Conservation (phyloP, 179 eudicot species). For the Corrigiola litoralis region DNA sequence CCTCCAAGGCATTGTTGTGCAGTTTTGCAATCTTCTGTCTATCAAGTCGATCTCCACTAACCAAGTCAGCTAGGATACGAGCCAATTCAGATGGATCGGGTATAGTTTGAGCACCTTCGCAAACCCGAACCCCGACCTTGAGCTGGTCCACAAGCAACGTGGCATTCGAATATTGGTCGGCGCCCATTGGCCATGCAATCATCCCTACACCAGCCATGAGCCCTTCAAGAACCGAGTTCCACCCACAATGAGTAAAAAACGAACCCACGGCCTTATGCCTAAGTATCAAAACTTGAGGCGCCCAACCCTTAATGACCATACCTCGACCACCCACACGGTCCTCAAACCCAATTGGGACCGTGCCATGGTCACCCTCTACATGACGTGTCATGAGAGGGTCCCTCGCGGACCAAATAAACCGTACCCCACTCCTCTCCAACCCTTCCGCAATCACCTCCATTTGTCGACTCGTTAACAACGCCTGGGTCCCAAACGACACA, state of each 20-base stretch:
- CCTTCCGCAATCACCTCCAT: constrained; percentile 37
- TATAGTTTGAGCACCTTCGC: constrained; percentile 37
- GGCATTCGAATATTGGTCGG: constrained; percentile 54
- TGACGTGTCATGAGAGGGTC: constrained; percentile 12
- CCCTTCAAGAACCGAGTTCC: constrained; percentile 59
- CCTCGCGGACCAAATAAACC: constrained; percentile 41
- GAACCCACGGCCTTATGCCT: constrained; percentile 44
- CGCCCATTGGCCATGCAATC: constrained; percentile 66
- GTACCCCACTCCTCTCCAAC: constrained; percentile 45
- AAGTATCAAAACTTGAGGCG: constrained; percentile 47
- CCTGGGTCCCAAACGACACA: constrained; percentile 69
- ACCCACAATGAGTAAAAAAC: constrained; percentile 62
- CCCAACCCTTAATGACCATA: constrained; percentile 48
- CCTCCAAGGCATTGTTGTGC: constrained; percentile 33
- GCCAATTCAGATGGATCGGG: constrained; percentile 39
- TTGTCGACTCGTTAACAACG: constrained; percentile 32
- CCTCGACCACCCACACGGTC: constrained; percentile 42
- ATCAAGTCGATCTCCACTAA: constrained; percentile 14
- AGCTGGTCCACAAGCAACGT: constrained; percentile 44
- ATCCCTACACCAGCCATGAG: constrained; percentile 41
- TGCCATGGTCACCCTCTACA: constrained; percentile 16
- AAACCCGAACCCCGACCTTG: constrained; percentile 36
- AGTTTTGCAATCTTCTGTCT: constrained; percentile 31
- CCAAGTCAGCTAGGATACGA: constrained; percentile 19
- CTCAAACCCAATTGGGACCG: constrained; percentile 35